Evolutionary conservation across 106 monocot genomes (phyloP).

Genomic region (Posidonia australis): DNA sequence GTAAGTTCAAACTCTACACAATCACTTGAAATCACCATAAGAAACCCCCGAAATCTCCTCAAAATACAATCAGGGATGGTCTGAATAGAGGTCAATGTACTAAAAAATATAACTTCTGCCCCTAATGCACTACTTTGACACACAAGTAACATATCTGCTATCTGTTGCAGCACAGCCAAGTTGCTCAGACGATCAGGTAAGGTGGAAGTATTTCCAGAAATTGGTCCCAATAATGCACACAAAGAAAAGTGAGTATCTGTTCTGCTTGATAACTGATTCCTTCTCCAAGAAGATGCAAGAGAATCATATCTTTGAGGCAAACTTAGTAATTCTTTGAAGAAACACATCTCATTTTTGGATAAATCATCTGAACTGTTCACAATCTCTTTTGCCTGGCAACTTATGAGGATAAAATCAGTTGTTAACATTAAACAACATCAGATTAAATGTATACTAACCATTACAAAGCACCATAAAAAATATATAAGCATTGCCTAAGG

Average conservation of each 20-base stretch:
- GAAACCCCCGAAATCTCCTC: slow-evolving; percentile 46
- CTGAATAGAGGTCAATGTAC: slow-evolving; percentile 35
- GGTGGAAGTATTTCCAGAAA: slow-evolving; percentile 1
- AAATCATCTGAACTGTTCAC: slow-evolving; percentile 2
- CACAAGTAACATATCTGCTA: slow-evolving; percentile 29
- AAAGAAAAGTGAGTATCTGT: background rate
- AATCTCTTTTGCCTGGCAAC: slow-evolving; percentile 5
- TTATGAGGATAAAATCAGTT: slow-evolving; percentile 5
- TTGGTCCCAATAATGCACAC: background rate
- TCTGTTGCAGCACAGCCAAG: slow-evolving; percentile 30
- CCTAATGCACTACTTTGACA: slow-evolving; percentile 22
- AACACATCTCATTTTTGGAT: background rate
- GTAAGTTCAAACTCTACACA: slow-evolving; percentile 62
- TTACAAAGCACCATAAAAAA: too few species aligned
- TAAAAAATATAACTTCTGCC: slow-evolving; percentile 50
- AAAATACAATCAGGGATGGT: slow-evolving; percentile 48
- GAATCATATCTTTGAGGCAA: background rate
- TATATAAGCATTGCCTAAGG: too few species aligned
- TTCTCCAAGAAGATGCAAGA: background rate
- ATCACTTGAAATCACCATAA: slow-evolving; percentile 46
- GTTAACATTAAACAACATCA: background rate
- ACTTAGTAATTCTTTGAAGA: background rate
- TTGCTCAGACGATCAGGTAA: background rate
- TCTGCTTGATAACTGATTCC: background rate
- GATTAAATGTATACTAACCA: background rate